A percentile compares a stretch with the other conserved stretches of the same genome.
Conservation (phyloP, 768 basidiomycete genomes). For the Calocybe gangraenosa region DNA sequence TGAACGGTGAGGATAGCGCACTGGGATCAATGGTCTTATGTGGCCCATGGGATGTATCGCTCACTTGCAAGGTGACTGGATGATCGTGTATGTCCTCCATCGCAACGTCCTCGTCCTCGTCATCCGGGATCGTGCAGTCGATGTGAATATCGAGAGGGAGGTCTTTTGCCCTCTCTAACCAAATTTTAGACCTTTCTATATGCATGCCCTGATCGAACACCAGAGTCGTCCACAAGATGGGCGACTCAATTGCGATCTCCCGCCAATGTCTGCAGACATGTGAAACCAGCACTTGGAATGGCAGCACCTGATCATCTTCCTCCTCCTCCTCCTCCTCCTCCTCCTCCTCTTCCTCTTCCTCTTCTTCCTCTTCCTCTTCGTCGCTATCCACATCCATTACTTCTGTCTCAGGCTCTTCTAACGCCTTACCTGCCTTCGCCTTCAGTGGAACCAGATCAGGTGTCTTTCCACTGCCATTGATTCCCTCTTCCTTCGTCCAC, state of each 20-base stretch:
- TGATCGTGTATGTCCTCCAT: constrained; percentile 15
- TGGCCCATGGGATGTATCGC: constrained; percentile 5
- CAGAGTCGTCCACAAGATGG: constrained; percentile 54
- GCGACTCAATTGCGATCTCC: constrained; percentile 44
- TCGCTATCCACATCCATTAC: constrained; percentile 19
- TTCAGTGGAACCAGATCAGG: too few relatives aligned
- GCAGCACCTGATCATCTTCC: constrained; percentile 19
- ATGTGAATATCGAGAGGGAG: constrained; percentile 52
- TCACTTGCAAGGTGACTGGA: too few relatives aligned
- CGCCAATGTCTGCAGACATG: constrained; percentile 65
- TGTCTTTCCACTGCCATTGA: too few relatives aligned
- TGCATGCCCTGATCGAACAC: constrained; percentile 34
- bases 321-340: constrained; percentile 23
- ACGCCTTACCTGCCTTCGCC: too few relatives aligned
- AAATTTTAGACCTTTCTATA: constrained; percentile 37
- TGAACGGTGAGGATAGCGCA: constrained; percentile 22
- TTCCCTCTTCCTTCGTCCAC: too few relatives aligned
- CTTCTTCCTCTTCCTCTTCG: constrained; percentile 32
- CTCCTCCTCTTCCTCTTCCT: constrained; percentile 30
- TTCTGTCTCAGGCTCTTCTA: too few relatives aligned
- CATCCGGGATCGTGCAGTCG: constrained; percentile 31
- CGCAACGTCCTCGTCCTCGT: constrained; percentile 20
- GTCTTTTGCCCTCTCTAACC: constrained; percentile 50
- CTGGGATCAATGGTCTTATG: too few relatives aligned
- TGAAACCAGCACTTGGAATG: constrained; percentile 53